These are phyloP conservation scores for Alternaria arborescens DNA, from an alignment of 2,329 filamentous ascomycete species.

Conservation along the genomic window DNA sequence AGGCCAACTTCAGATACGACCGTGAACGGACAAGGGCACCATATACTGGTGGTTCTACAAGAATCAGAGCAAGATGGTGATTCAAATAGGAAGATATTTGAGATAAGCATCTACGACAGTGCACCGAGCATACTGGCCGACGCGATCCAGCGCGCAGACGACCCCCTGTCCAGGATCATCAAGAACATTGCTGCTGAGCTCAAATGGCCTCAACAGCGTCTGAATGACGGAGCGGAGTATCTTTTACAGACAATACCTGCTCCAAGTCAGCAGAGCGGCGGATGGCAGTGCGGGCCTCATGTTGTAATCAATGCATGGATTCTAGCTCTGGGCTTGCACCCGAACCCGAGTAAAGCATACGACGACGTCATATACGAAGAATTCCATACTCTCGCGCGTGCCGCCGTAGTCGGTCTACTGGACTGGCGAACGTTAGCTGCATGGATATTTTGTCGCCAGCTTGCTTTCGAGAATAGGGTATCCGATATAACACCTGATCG, in stretches of 20 bases:
- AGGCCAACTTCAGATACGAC: not conserved
- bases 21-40: not conserved
- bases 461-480: not conserved
- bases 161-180: too few species aligned
- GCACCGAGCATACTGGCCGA: not conserved
- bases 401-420: slow-evolving; percentile 16
- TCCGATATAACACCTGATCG: not conserved
- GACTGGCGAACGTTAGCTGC: slow-evolving; percentile 20
- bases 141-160: not conserved
- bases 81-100: too few species aligned
- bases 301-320: slow-evolving; percentile 39
- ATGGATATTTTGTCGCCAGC: slow-evolving; percentile 8
- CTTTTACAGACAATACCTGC: not conserved
- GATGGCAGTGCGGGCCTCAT: slow-evolving; percentile 23
- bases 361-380: not conserved
- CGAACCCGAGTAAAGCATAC: not conserved
- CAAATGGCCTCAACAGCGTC: too few species aligned
- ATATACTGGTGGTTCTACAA: not conserved
- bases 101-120: too few species aligned
- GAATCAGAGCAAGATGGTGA: not conserved
- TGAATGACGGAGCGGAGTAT: too few species aligned
- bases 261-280: not conserved
- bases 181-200: too few species aligned
- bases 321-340: slow-evolving; percentile 33
- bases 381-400: not conserved